Evolutionary conservation across 2,329 filamentous ascomycete genomes (phyloP).

Genomic region (Diplocarpon rosae): DNA sequence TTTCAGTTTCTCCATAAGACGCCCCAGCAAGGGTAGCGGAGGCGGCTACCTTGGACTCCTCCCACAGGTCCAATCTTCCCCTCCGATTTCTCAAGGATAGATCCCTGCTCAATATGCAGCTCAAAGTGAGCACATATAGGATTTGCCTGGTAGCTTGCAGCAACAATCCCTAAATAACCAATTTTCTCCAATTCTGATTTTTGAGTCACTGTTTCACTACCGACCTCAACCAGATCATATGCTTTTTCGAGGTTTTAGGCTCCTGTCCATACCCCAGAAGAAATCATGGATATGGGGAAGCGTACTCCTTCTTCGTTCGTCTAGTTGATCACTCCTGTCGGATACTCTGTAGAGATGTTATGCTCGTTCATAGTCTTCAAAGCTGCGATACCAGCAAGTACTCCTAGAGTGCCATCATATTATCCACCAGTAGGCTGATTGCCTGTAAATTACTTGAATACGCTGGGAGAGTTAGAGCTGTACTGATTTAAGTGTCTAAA

Average conservation of each 20-base stretch:
- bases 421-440: slow-evolving; percentile 49
- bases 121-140: slow-evolving; percentile 73
- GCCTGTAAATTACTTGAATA: not conserved
- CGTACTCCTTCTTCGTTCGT: slow-evolving; percentile 71
- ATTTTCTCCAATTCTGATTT: slow-evolving; percentile 60
- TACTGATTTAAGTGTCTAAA: slow-evolving; percentile 44
- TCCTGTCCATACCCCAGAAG: slow-evolving; percentile 70
- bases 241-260: slow-evolving; percentile 51
- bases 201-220: slow-evolving; percentile 49
- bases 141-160: slow-evolving; percentile 44
- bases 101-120: slow-evolving; percentile 77
- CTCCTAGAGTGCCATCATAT: slow-evolving; percentile 69
- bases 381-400: slow-evolving; percentile 63
- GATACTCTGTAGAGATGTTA: slow-evolving; percentile 53
- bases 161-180: slow-evolving; percentile 51
- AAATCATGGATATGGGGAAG: slow-evolving; percentile 64
- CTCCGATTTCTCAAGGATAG: slow-evolving; percentile 53
- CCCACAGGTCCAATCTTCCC: slow-evolving; percentile 59
- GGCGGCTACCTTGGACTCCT: slow-evolving; percentile 44
- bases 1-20: not conserved
- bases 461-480: not conserved
- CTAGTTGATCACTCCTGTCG: slow-evolving; percentile 36
- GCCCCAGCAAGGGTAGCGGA: not conserved
- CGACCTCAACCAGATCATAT: slow-evolving; percentile 51
- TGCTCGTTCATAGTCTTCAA: slow-evolving; percentile 57